Base-by-base conservation (phyloP, 768 basidiomycete genomes). In the Sarcodon aspratus region DNA sequence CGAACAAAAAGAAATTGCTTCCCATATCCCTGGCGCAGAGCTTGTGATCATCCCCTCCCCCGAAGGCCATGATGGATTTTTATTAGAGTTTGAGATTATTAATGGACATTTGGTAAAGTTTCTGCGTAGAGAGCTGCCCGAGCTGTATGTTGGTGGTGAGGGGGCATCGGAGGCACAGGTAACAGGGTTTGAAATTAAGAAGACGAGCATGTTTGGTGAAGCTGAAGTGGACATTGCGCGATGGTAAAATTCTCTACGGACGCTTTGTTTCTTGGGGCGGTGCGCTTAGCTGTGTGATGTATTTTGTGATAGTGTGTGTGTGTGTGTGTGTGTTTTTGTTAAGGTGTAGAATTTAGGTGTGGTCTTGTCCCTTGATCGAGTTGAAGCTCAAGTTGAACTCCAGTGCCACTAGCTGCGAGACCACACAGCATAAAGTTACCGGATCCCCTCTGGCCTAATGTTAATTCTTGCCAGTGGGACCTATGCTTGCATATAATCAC, bases 51-150 rank as follows among this genome's bases (percentile, higher is more conserved):
- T 98, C 37, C 78, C 80, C 3, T 82, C 79, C 6, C 83, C 80
- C 1, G 93, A 97, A 59, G 95, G 96, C 1, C 95, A 99, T 60
- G 96, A 99, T 60, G 95, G 95, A 15, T 98, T 98, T 66, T 65
- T 99, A 53, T 73, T 98, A 50, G 96, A 99, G 67, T 98, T 98
- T 59, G 89, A 97, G 68, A 80, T 81, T 57, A 95, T 99, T 58
- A 94, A 97, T 58, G 66, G 62, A 31, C 79, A 85, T 61, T 79
- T 96, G 27, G 62, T 88, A 49, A 61, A 65, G 44, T 93, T 83
- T 65, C 64, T 99, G 56, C 77, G 68, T 57, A 69, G 71, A 53
- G 83, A 85, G 63, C 78, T 95, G 61, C 81, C 86, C 1, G 78
- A 73, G 54, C 70, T 84, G 50, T 93, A 88, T 66, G 55, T 51